Evolutionary conservation across 495 filamentous ascomycete species (phyloP).

Genomic region (Penicillium waksmanii): DNA sequence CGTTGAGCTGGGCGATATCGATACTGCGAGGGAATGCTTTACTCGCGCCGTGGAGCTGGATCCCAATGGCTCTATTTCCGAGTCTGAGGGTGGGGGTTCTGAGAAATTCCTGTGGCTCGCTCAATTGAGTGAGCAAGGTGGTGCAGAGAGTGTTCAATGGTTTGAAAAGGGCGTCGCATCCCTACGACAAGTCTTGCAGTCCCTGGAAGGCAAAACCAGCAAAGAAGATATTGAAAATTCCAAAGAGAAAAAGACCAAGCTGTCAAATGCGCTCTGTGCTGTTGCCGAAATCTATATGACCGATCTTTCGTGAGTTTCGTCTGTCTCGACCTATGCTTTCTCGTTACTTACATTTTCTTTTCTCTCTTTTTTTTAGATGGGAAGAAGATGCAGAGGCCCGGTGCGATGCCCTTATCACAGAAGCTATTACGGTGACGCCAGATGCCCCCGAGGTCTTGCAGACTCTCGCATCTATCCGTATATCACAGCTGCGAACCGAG

Average conservation of each 20-base stretch:
- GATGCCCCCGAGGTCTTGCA: constrained; percentile 82
- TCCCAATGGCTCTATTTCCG: constrained; percentile 63
- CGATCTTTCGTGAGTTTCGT: constrained; percentile 68
- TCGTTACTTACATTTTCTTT: background rate
- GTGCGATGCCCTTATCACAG: constrained; percentile 84
- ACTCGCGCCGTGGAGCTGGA: constrained; percentile 71
- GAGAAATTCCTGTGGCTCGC: constrained; percentile 97
- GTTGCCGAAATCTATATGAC: constrained; percentile 98
- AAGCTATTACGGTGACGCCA: constrained; percentile 78
- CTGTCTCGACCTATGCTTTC: background rate
- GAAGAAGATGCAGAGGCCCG: constrained; percentile 82
- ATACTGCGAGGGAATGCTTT: constrained; percentile 70
- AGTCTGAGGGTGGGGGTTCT: constrained; percentile 73
- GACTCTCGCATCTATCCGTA: constrained; percentile 89
- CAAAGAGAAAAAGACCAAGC: constrained; percentile 72
- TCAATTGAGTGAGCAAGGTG: constrained; percentile 87
- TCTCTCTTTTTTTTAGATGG: constrained; percentile 57
- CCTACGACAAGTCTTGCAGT: constrained; percentile 67
- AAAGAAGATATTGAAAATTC: constrained; percentile 47
- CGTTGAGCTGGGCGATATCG: constrained; percentile 80
- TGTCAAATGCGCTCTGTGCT: constrained; percentile 85
- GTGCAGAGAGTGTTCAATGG: constrained; percentile 81
- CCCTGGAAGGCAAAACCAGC: constrained; percentile 42
- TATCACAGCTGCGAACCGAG: constrained; percentile 76
- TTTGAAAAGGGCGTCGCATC: constrained; percentile 79